Percentiles rank a stretch among this genome's conserved stretches.
phyloP scores from a whole-genome alignment of 371 early-diverging fungal genomes.

The Mucor sp. region DNA sequence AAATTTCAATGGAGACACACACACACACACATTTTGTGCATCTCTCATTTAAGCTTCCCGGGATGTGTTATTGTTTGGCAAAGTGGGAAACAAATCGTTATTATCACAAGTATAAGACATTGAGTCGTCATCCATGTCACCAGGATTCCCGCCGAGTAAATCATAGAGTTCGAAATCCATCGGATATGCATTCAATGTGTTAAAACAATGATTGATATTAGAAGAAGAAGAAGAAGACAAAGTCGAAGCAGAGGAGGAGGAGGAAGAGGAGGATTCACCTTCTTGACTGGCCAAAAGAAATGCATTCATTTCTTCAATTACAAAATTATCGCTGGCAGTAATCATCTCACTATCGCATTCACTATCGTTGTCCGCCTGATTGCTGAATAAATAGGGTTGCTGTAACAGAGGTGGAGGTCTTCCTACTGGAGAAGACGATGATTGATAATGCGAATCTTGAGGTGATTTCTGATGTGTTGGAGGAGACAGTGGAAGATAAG shows the following conservation, averaged over 20 bases:
- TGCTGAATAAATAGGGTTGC: not conserved
- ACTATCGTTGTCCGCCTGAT: not conserved
- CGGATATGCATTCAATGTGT: not conserved
- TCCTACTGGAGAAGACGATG: constrained; percentile 15
- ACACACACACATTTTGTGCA: not conserved
- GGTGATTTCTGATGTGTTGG: constrained; percentile 55
- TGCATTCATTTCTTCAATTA: constrained; percentile 4
- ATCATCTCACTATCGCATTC: not conserved
- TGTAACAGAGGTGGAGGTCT: constrained; percentile 15
- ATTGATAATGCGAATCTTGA: constrained; percentile 39
- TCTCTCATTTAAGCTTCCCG: not conserved
- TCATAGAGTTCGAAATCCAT: constrained; percentile 8
- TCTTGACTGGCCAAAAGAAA: constrained; percentile 3
- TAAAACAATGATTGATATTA: not conserved
- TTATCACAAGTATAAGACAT: not conserved
- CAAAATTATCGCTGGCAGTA: not conserved
- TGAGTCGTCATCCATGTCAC: constrained; percentile 1
- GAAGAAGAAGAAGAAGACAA: not conserved
- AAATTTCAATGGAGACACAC: not conserved
- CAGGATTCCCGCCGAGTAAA: not conserved
- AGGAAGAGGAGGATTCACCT: constrained; percentile 1
- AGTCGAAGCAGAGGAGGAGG: not conserved
- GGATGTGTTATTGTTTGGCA: not conserved
- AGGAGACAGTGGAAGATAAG: constrained; percentile 11
- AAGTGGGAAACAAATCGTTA: constrained; percentile 6